Conservation (phyloP, 2,329 filamentous ascomycete species). For the Sphaerostilbella broomeana region DNA sequence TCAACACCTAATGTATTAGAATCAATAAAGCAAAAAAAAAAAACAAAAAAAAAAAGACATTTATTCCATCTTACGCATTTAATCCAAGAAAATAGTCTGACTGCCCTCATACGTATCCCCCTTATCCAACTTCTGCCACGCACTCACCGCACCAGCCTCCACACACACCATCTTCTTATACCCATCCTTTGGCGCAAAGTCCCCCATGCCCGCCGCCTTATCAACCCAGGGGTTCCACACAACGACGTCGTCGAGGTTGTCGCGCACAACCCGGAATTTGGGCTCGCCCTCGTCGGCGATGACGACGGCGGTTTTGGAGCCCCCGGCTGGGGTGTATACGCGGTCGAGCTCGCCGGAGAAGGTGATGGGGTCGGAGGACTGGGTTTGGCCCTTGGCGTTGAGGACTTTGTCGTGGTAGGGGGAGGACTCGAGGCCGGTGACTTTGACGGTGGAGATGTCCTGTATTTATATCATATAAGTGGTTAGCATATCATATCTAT, state of each 20-base stretch:
- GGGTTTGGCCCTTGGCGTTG: constrained; percentile 55
- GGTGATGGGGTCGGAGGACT: constrained; percentile 54
- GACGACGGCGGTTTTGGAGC: constrained; percentile 50
- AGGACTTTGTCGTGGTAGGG: constrained; percentile 81
- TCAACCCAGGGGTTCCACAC: constrained; percentile 97
- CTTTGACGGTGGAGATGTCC: constrained; percentile 69
- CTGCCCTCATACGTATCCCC: constrained; percentile 62
- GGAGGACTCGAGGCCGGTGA: constrained; percentile 71
- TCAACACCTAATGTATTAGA: too few relatives aligned
- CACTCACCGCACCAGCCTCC: constrained; percentile 77
- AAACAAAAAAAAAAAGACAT: too few relatives aligned
- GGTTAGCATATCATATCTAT: neutral
- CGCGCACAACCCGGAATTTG: constrained; percentile 67
- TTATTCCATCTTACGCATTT: neutral
- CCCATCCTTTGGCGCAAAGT: constrained; percentile 84
- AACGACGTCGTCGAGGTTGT: constrained; percentile 81
- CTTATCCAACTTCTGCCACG: constrained; percentile 78
- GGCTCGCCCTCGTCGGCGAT: constrained; percentile 58
- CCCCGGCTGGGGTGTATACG: constrained; percentile 68
- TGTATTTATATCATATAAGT: too few relatives aligned
- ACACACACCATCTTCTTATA: constrained; percentile 93
- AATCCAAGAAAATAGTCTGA: constrained; percentile 43
- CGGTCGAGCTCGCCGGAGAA: constrained; percentile 80
- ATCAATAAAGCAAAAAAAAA: too few relatives aligned
- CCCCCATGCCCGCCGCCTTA: constrained; percentile 72